Percentiles rank a stretch among this genome's conserved stretches.
phyloP scores from a whole-genome alignment of 768 basidiomycete genomes.

The Russula emetica region DNA sequence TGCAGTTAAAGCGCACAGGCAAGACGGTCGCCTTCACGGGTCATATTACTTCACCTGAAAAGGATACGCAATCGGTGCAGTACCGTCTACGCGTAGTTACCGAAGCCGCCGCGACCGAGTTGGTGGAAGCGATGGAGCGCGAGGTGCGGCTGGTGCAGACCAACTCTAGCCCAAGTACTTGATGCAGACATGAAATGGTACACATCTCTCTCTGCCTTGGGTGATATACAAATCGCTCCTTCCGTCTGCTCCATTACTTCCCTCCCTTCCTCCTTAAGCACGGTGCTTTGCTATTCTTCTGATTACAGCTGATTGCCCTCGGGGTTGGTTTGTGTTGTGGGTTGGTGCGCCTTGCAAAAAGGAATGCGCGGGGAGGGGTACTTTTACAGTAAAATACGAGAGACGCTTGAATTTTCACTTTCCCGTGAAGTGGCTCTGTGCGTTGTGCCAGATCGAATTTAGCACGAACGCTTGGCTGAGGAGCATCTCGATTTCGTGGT shows the following conservation, averaged over 20 bases:
- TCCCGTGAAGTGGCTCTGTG: conserved; percentile 77
- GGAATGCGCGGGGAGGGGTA: conserved; percentile 1
- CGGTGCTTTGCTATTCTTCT: not conserved
- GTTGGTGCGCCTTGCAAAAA: not conserved
- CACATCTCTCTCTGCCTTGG: conserved; percentile 29
- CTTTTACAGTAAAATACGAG: not conserved
- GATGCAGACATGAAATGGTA: conserved; percentile 17
- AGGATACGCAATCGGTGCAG: conserved; percentile 45
- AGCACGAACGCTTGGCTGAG: conserved; percentile 95
- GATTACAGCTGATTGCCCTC: conserved; percentile 6
- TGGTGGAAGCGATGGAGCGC: conserved; percentile 57
- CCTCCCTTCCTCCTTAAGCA: not conserved
- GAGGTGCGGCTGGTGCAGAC: conserved; percentile 52
- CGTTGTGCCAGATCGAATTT: conserved; percentile 89
- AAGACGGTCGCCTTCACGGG: conserved; percentile 63
- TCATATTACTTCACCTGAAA: conserved; percentile 44
- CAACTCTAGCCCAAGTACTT: conserved; percentile 32
- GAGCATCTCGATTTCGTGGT: conserved; percentile 92
- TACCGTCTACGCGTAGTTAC: conserved; percentile 60
- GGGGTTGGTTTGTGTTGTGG: not conserved
- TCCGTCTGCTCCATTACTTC: not conserved
- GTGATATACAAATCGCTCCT: conserved; percentile 7
- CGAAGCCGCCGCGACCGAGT: conserved; percentile 51
- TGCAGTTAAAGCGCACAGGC: conserved; percentile 51
- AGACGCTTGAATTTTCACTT: conserved; percentile 36